These are phyloP conservation scores for Mycena latifolia DNA, from an alignment of 768 basidiomycete species.

Conservation along the genomic window DNA sequence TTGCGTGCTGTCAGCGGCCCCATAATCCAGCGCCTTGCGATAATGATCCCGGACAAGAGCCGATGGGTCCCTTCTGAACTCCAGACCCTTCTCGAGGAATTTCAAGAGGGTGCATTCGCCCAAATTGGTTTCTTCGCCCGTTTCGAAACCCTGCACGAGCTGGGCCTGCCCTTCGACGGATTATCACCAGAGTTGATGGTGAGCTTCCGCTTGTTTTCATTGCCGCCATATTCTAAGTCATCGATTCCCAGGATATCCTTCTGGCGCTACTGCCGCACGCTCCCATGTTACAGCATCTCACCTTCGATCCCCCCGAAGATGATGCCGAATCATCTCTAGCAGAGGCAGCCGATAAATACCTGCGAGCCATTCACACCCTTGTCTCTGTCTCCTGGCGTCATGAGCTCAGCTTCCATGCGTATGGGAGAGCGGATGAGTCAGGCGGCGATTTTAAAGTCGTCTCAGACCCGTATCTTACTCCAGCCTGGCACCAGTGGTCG, in stretches of 20 bases:
- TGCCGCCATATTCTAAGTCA: not conserved
- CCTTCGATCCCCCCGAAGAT: not conserved
- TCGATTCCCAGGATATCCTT: not conserved
- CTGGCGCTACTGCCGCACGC: not conserved
- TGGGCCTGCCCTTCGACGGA: not conserved
- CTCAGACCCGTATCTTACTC: not conserved
- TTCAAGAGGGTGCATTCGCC: not conserved
- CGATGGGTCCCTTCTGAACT: not conserved
- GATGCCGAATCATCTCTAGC: not conserved
- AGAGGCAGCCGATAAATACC: not conserved
- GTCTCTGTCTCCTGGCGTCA: not conserved
- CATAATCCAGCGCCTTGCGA: not conserved
- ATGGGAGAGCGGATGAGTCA: too few species aligned
- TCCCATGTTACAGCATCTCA: not conserved
- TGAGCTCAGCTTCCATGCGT: not conserved
- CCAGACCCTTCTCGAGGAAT: too few species aligned
- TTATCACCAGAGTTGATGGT: not conserved
- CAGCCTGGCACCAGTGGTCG: constrained; percentile 3
- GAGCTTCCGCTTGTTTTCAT: not conserved
- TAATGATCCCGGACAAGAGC: not conserved
- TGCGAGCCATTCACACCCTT: not conserved
- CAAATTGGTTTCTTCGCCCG: not conserved
- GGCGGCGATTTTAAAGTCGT: not conserved
- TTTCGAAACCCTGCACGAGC: not conserved
- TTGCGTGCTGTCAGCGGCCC: not conserved